phyloP scores from a whole-genome alignment of 2,329 filamentous ascomycete genomes.

The Neonectria ditissima region DNA sequence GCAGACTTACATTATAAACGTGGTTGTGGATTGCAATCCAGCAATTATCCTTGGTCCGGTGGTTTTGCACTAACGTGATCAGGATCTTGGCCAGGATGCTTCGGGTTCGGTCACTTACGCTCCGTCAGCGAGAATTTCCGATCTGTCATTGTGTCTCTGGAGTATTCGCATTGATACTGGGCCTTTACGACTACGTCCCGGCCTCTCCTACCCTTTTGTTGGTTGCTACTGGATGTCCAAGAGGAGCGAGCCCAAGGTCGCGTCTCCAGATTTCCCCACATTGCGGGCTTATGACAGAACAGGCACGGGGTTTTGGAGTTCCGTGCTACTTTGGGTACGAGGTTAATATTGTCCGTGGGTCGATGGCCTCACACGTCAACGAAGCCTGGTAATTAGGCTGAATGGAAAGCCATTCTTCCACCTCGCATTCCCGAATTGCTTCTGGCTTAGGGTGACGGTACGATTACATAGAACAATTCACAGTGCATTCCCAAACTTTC shows the following conservation, averaged over 20 bases:
- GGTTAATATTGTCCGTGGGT: not conserved
- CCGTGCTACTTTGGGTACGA: constrained; percentile 11
- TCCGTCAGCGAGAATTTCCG: constrained; percentile 12
- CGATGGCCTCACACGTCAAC: not conserved
- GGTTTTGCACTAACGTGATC: constrained; percentile 13
- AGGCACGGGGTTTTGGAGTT: constrained; percentile 2
- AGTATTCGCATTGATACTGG: not conserved
- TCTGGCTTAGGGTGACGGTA: not conserved
- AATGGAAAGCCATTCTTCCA: not conserved
- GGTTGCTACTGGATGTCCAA: not conserved
- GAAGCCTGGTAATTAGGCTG: not conserved
- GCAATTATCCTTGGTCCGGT: constrained; percentile 10
- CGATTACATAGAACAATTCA: no score
- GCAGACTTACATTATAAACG: constrained; percentile 20
- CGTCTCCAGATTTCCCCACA: constrained; percentile 3
- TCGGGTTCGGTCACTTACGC: constrained; percentile 1
- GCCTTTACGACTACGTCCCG: not conserved
- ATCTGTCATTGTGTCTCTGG: not conserved
- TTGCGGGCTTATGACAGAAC: not conserved
- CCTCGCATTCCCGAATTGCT: not conserved
- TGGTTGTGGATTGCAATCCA: constrained; percentile 24
- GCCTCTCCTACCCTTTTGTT: constrained; percentile 3
- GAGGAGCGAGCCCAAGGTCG: not conserved
- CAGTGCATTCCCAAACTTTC: no score
- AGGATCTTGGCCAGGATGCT: not conserved